A percentile compares a stretch with the other conserved stretches of the same genome.
phyloP scores from a whole-genome alignment of 2,329 filamentous ascomycete species.

The Pyrenophora tritici-repentis region DNA sequence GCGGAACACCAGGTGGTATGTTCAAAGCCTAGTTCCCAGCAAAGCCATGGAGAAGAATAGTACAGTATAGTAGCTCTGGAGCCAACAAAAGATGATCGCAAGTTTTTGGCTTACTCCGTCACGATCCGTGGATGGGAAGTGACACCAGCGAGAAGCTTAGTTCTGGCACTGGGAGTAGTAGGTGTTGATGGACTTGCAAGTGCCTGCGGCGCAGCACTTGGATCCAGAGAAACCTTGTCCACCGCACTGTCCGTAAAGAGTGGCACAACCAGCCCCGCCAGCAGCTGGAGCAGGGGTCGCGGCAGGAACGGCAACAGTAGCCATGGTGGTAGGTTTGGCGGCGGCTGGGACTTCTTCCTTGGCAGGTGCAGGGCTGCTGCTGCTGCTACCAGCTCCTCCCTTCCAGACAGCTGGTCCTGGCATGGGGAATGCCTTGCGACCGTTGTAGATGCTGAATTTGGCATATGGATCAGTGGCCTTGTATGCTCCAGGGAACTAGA shows the following conservation, averaged over 20 bases:
- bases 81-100: neutral
- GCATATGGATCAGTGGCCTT: slow-evolving; percentile 29
- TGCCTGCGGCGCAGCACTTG: slow-evolving; percentile 20
- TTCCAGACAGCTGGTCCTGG: slow-evolving; percentile 22
- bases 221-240: slow-evolving; percentile 20
- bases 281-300: slow-evolving; percentile 6
- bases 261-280: slow-evolving; percentile 11
- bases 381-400: slow-evolving; percentile 12
- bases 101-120: neutral
- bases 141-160: neutral
- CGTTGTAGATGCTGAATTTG: slow-evolving; percentile 36
- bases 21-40: neutral
- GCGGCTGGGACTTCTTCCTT: slow-evolving; percentile 12
- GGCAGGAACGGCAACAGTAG: slow-evolving; percentile 7
- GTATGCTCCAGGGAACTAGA: slow-evolving; percentile 39
- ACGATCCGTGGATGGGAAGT: neutral
- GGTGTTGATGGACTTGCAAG: slow-evolving; percentile 23
- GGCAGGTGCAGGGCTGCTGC: slow-evolving; percentile 8
- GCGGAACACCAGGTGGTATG: neutral
- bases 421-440: slow-evolving; percentile 23
- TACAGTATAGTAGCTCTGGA: neutral
- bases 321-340: slow-evolving; percentile 8
- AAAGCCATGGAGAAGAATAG: neutral
- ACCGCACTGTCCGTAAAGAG: slow-evolving; percentile 22
- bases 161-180: slow-evolving; percentile 26